Conservation (phyloP, 176 grass and related monocot species). For the Areca catechu region DNA sequence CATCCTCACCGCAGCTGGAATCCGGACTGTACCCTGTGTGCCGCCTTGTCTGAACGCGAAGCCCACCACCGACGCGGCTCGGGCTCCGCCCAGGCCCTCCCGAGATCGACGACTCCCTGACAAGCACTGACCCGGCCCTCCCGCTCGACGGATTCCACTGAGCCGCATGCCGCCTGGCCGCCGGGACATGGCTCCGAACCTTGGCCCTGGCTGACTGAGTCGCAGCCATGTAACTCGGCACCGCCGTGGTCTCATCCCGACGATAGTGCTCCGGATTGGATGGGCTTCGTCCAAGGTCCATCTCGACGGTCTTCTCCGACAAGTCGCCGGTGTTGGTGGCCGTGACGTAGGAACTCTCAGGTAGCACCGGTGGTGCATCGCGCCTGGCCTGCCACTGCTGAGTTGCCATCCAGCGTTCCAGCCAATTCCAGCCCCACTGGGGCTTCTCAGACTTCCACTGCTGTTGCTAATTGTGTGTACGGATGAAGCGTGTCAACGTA, state of each 20-base stretch:
- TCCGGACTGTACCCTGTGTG: slow-evolving; percentile 34
- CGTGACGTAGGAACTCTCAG: slow-evolving; percentile 7
- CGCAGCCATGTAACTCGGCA: slow-evolving; percentile 75
- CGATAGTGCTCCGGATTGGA: slow-evolving; percentile 1
- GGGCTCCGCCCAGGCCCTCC: slow-evolving; percentile 21
- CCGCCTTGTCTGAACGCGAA: slow-evolving; percentile 5
- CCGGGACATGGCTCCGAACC: slow-evolving; percentile 21
- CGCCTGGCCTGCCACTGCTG: slow-evolving; percentile 8
- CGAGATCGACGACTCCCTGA: slow-evolving; percentile 41
- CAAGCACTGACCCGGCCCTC: background rate
- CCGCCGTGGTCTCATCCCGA: background rate
- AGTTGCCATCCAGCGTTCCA: slow-evolving; percentile 36
- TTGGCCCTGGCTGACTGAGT: slow-evolving; percentile 73
- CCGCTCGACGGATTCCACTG: background rate
- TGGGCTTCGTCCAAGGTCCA: slow-evolving; percentile 32
- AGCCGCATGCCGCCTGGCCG: background rate
- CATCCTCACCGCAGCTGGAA: slow-evolving; percentile 25
- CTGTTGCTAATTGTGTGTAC: slow-evolving; percentile 4
- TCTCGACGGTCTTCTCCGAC: slow-evolving; percentile 81
- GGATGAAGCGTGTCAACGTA: too few species aligned
- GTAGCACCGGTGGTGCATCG: slow-evolving; percentile 15
- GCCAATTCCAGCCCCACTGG: slow-evolving; percentile 52
- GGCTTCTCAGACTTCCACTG: slow-evolving; percentile 33
- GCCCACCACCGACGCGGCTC: slow-evolving; percentile 7
- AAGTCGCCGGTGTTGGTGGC: slow-evolving; percentile 30